A percentile compares a stretch with the other conserved stretches of the same genome.
These are phyloP conservation scores for Diospyros kaki DNA, from an alignment of 148 eudicot genomes.

Conservation along the genomic window DNA sequence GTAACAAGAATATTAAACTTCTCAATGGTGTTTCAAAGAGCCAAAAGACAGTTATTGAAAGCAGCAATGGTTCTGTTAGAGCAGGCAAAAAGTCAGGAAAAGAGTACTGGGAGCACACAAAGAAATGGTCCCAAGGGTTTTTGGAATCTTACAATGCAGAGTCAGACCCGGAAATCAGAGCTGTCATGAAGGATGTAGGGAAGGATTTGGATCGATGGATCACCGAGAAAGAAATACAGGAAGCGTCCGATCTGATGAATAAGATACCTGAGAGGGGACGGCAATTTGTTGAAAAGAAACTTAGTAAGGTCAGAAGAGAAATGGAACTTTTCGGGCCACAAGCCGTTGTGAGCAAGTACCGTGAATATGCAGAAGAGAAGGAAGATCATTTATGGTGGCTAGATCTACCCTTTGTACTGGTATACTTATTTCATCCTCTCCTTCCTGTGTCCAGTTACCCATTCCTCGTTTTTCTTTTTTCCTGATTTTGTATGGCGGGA, in stretches of 20 bases:
- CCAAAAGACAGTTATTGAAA: constrained; percentile 64
- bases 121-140: constrained; percentile 88
- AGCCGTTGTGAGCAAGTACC: constrained; percentile 84
- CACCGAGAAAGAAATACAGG: constrained; percentile 77
- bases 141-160: constrained; percentile 76
- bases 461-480: too few relatives aligned
- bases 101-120: constrained; percentile 91
- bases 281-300: constrained; percentile 57
- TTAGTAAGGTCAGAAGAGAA: constrained; percentile 78
- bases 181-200: constrained; percentile 79
- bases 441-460: not conserved
- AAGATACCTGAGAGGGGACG: constrained; percentile 51
- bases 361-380: constrained; percentile 71
- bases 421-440: not conserved
- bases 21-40: constrained; percentile 20
- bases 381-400: constrained; percentile 97
- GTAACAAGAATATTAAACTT: constrained; percentile 21
- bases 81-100: constrained; percentile 77
- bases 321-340: constrained; percentile 86
- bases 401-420: constrained; percentile 56
- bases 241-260: constrained; percentile 63
- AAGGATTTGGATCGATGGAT: constrained; percentile 95
- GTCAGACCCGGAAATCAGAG: constrained; percentile 72
- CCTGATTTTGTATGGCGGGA: too few relatives aligned
- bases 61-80: constrained; percentile 78